Evolutionary conservation across 805 yeast genomes (phyloP).

Genomic region (Candida berthetii): DNA sequence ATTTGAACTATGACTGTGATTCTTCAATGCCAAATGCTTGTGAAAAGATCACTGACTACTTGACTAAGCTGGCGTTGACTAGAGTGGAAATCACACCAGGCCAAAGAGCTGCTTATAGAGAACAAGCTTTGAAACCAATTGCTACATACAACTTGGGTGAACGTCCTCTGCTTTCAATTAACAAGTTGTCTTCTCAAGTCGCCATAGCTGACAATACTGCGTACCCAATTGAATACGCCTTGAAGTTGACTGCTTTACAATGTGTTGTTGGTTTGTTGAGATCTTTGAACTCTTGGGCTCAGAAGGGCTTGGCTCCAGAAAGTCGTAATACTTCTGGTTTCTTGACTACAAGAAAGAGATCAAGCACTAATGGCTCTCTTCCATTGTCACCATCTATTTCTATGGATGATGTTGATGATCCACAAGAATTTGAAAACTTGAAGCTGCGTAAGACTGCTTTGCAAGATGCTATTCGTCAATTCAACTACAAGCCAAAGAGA

Average conservation of each 20-base stretch:
- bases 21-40: conserved; percentile 72
- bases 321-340: conserved; percentile 12
- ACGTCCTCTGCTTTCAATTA: conserved; percentile 71
- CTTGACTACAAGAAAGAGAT: conserved; percentile 18
- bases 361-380: conserved; percentile 20
- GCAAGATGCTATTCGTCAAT: conserved; percentile 69
- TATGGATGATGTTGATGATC: conserved; percentile 51
- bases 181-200: conserved; percentile 42
- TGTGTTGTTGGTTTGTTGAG: conserved; percentile 78
- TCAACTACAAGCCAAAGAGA: conserved; percentile 79
- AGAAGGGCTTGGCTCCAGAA: conserved; percentile 41
- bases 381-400: conserved; percentile 6
- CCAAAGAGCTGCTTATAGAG: conserved; percentile 55
- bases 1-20: conserved; percentile 94
- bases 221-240: conserved; percentile 76
- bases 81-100: conserved; percentile 66
- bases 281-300: conserved; percentile 85
- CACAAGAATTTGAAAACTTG: conserved; percentile 76
- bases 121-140: conserved; percentile 45
- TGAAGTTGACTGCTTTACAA: conserved; percentile 75
- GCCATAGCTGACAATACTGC: conserved; percentile 51
- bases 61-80: conserved; percentile 60
- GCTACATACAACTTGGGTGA: conserved; percentile 70
- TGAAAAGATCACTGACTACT: conserved; percentile 73
- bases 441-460: conserved; percentile 81